Evolutionary conservation across 2,329 filamentous ascomycete species (phyloP).

Genomic region (Colletotrichum sp.): DNA sequence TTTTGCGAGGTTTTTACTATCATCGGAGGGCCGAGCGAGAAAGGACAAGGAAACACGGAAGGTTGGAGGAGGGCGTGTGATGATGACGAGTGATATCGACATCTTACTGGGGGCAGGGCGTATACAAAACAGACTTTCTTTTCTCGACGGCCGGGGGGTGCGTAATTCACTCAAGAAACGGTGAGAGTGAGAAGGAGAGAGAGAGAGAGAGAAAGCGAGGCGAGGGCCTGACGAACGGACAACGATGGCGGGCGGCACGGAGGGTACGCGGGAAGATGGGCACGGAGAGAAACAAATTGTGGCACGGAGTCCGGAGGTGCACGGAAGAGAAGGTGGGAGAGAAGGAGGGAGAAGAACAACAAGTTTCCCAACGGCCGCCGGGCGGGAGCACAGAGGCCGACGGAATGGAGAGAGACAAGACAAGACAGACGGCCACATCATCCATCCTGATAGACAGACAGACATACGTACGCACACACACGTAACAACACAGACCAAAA

Average conservation of each 20-base stretch:
- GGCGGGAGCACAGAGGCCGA: not conserved
- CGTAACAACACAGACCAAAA: not conserved
- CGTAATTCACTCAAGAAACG: not conserved
- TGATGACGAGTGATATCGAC: not conserved
- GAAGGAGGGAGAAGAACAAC: not conserved
- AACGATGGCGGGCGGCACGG: not conserved
- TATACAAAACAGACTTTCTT: not conserved
- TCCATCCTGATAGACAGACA: not conserved
- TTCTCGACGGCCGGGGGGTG: not conserved
- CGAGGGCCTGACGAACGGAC: not conserved
- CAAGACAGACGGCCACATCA: not conserved
- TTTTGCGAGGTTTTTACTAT: not conserved
- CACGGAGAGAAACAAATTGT: not conserved
- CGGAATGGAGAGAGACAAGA: not conserved
- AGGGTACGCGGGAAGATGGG: not conserved
- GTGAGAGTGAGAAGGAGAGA: not conserved
- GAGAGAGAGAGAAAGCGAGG: not conserved
- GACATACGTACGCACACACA: not conserved
- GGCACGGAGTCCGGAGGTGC: not conserved
- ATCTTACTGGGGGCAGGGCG: not conserved
- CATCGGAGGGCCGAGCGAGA: not conserved
- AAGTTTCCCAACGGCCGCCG: not conserved
- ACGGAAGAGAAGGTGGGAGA: not conserved
- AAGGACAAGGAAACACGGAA: not conserved
- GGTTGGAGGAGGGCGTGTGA: not conserved